Conservation (phyloP, 1,139 yeast genomes). For the Williopsis jadinii region DNA sequence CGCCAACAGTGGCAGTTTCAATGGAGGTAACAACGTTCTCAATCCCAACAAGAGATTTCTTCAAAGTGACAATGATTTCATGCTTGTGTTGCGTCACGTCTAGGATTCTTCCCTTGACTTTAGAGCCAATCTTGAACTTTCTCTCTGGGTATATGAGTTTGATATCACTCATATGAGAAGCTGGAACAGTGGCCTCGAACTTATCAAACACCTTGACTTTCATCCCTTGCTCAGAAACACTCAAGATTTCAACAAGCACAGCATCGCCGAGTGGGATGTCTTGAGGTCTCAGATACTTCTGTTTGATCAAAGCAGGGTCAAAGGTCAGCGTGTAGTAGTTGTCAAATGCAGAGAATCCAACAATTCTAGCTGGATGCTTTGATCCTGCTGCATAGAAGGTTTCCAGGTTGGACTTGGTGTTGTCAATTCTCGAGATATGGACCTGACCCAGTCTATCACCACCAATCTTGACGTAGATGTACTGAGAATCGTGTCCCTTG, state of each 20-base stretch:
- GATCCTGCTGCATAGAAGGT: slow-evolving; percentile 49
- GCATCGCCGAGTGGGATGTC: slow-evolving; percentile 76
- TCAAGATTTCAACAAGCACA: slow-evolving; percentile 52
- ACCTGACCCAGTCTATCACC: slow-evolving; percentile 56
- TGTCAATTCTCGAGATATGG: slow-evolving; percentile 63
- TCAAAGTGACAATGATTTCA: slow-evolving; percentile 59
- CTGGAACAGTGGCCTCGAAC: slow-evolving; percentile 71
- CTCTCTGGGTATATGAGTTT: slow-evolving; percentile 85
- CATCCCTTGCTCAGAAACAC: slow-evolving; percentile 66
- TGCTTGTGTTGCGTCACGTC: slow-evolving; percentile 33
- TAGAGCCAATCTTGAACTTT: slow-evolving; percentile 78
- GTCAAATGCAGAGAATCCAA: slow-evolving; percentile 65
- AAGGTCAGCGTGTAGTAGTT: slow-evolving; percentile 60
- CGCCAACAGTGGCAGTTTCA: slow-evolving; percentile 49
- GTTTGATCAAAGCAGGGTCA: slow-evolving; percentile 55
- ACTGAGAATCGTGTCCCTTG: slow-evolving; percentile 48
- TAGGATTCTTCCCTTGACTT: slow-evolving; percentile 64
- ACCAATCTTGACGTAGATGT: slow-evolving; percentile 52
- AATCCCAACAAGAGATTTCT: slow-evolving; percentile 74
- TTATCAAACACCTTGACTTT: slow-evolving; percentile 53
- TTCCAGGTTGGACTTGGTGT: slow-evolving; percentile 40
- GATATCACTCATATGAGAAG: slow-evolving; percentile 75
- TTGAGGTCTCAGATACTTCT: slow-evolving; percentile 55
- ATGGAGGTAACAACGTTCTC: slow-evolving; percentile 51
- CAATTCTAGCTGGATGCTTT: slow-evolving; percentile 67